Evolutionary conservation across 2,329 filamentous ascomycete genomes (phyloP), one percentile per base, ranked within the genome.

Genomic region (Fusarium compactum): DNA sequence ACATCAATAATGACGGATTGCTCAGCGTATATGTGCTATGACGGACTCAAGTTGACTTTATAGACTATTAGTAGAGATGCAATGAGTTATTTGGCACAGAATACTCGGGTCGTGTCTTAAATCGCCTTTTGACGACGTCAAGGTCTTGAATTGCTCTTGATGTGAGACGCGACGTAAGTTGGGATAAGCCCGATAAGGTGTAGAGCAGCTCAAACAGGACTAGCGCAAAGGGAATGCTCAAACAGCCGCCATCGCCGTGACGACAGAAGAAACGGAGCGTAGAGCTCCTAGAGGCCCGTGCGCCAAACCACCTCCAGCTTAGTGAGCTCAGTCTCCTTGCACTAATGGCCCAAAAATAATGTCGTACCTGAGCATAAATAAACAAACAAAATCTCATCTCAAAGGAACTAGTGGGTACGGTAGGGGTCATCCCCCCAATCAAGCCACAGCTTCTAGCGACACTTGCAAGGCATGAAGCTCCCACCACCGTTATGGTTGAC

Each of bases 341-440:
- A 69, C 72, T 70, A 76, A 69, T 58, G 58, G 63, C 63, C 50
- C 65, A 68, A 73, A 72, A 71, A 69, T 64, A 73, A 68, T 72
- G 71, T 57, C 55, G 72, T 71, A 63, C 69, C 69, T 72, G 65
- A 47, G 68, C 68, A 77, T 79, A 78, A 78, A 78, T 70, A 79
- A 79, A 79, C 76, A 79, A 79, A 79, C 77, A 79, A 77, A 73
- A 66, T 75, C 74, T 74, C 72, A 74, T 62, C 58, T 69, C 55
- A 53, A 51, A 51, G 62, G 18, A 58, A 69, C 65, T 64, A 73
- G 72, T 72, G 74, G 74, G 3, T 11, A 32, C 16, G 3, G 5
- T 47, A 24, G 16, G 29, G 58, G 48, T 10, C 7, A 53, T 53
- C 29, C 27, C 43, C 48, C 72, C 70, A 71, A 70, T 70, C 58